phyloP scores from a whole-genome alignment of 805 yeast genomes.

The Spathaspora hagerdaliae region DNA sequence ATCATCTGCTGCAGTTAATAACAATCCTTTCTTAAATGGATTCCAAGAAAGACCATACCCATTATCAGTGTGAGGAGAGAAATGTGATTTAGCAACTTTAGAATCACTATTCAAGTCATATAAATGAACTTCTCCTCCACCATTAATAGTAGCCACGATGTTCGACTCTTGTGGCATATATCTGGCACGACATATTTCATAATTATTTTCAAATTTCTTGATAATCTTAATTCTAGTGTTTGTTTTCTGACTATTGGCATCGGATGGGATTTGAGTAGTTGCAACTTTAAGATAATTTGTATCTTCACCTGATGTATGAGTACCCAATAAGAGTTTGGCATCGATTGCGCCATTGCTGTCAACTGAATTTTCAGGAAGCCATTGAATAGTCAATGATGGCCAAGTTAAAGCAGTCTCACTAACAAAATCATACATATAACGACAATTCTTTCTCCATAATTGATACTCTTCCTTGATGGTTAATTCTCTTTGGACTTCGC shows the following conservation, averaged over 20 bases:
- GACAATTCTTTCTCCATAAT: slow-evolving; percentile 77
- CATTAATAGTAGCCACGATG: slow-evolving; percentile 63
- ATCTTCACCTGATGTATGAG: slow-evolving; percentile 72
- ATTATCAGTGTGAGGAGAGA: slow-evolving; percentile 56
- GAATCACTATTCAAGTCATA: slow-evolving; percentile 38
- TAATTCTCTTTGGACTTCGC: slow-evolving; percentile 29
- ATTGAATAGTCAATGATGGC: slow-evolving; percentile 79
- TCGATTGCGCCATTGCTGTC: slow-evolving; percentile 27
- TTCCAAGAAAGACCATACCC: slow-evolving; percentile 79
- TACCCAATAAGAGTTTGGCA: slow-evolving; percentile 59
- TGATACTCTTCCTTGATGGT: slow-evolving; percentile 65
- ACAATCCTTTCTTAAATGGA: slow-evolving; percentile 39
- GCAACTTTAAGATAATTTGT: slow-evolving; percentile 64
- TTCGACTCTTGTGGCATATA: slow-evolving; percentile 59
- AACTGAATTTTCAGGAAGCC: slow-evolving; percentile 52
- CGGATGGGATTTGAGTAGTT: slow-evolving; percentile 42
- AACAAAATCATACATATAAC: slow-evolving; percentile 78
- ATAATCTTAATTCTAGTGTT: slow-evolving; percentile 57
- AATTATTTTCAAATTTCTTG: slow-evolving; percentile 55
- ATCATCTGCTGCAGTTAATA: slow-evolving; percentile 68
- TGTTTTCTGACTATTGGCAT: slow-evolving; percentile 22
- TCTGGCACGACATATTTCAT: slow-evolving; percentile 73
- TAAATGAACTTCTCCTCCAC: slow-evolving; percentile 56
- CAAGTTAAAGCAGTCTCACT: slow-evolving; percentile 75
- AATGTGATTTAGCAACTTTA: slow-evolving; percentile 20